Percentiles rank a stretch among this genome's conserved stretches.
Conservation (phyloP, 129 eudicot genomes). For the Mikania micrantha region DNA sequence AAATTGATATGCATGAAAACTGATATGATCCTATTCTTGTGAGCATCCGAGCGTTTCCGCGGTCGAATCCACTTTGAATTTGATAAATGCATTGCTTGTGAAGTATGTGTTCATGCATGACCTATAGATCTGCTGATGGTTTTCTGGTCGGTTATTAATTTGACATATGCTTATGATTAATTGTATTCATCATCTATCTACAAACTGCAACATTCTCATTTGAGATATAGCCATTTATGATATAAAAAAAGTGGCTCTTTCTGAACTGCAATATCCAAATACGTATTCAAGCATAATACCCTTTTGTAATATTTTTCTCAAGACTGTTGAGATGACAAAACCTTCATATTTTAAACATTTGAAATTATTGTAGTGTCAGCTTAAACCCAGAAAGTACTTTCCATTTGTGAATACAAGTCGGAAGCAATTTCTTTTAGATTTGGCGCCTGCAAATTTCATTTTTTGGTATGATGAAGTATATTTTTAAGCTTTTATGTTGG, state of each 20-base stretch:
- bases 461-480: not conserved
- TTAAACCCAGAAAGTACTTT: not conserved
- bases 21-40: not conserved
- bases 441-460: not conserved
- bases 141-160: not conserved
- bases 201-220: not conserved
- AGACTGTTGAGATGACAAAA: too few species aligned
- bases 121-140: not conserved
- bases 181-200: not conserved
- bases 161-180: not conserved
- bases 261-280: not conserved
- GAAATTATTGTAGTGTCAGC: not conserved
- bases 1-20: not conserved
- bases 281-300: not conserved
- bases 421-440: not conserved
- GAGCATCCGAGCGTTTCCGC: too few species aligned
- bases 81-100: too few species aligned
- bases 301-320: not conserved
- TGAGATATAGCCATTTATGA: not conserved
- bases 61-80: too few species aligned
- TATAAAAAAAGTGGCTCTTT: not conserved
- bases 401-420: not conserved
- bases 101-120: too few species aligned
- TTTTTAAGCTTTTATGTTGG: not conserved
- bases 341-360: not conserved